These are phyloP conservation scores for Yamadazyma songkhlaensis DNA, from an alignment of 1,139 yeast genomes.

Conservation along the genomic window DNA sequence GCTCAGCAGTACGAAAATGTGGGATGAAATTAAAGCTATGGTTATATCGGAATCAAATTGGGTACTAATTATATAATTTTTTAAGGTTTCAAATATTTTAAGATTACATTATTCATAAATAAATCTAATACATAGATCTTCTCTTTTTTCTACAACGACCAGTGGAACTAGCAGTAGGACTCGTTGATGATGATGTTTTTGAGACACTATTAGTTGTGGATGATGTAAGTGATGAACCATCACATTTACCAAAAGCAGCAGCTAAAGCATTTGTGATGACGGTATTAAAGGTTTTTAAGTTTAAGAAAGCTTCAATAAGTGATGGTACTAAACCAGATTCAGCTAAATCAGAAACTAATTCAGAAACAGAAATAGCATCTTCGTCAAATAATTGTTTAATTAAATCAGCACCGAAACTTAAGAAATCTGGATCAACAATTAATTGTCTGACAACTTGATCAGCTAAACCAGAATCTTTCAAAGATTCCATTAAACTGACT, in stretches of 20 bases:
- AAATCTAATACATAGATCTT: conserved; percentile 16
- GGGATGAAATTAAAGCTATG: neutral
- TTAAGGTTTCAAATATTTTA: neutral
- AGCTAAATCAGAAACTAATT: conserved; percentile 28
- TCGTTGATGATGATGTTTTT: conserved; percentile 15
- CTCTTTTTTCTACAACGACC: conserved; percentile 17
- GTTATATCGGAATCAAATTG: conserved; percentile 3
- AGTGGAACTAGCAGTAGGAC: conserved; percentile 14
- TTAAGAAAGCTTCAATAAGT: conserved; percentile 39
- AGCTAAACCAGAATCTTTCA: conserved; percentile 46
- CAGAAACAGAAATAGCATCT: conserved; percentile 27
- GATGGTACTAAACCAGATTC: conserved; percentile 41
- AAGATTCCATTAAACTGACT: conserved; percentile 43
- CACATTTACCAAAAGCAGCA: conserved; percentile 45
- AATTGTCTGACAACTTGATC: conserved; percentile 38
- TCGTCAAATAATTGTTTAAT: conserved; percentile 29
- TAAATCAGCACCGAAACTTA: conserved; percentile 40
- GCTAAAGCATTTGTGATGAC: conserved; percentile 45
- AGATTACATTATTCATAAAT: conserved; percentile 4
- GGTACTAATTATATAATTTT: conserved; percentile 9
- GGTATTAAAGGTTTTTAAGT: conserved; percentile 37
- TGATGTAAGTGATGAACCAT: conserved; percentile 27
- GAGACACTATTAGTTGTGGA: conserved; percentile 16
- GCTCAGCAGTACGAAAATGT: conserved; percentile 5
- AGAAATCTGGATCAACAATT: conserved; percentile 39